Conservation (phyloP, 1,139 yeast species). For the Suhomyces terraborum region DNA sequence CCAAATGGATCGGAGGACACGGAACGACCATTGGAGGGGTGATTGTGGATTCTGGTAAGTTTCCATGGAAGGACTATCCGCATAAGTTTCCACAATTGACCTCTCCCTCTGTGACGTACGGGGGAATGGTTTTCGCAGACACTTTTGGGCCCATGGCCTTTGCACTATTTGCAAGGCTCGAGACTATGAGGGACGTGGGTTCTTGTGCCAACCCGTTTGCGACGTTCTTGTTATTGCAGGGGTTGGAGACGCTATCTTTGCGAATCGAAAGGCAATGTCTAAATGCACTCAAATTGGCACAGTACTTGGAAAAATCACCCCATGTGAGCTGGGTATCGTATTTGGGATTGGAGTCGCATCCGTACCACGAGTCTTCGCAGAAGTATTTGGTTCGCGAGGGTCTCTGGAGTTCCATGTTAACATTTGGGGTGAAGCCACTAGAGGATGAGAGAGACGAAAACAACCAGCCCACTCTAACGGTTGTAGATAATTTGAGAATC, state of each 20-base stretch:
- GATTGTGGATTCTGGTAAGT: conserved; percentile 71
- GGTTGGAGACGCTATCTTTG: conserved; percentile 76
- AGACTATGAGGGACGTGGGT: conserved; percentile 54
- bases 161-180: conserved; percentile 80
- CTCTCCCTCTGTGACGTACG: conserved; percentile 89
- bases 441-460: conserved; percentile 67
- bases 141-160: conserved; percentile 79
- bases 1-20: conserved; percentile 98
- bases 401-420: conserved; percentile 83
- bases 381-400: conserved; percentile 65
- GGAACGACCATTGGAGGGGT: conserved; percentile 69
- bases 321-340: conserved; percentile 86
- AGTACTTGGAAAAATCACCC: conserved; percentile 43
- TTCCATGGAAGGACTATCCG: conserved; percentile 86
- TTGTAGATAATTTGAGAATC: conserved; percentile 51
- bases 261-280: conserved; percentile 85
- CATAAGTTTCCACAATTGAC: conserved; percentile 89
- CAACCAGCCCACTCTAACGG: conserved; percentile 53
- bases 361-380: conserved; percentile 49
- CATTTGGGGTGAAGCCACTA: conserved; percentile 84
- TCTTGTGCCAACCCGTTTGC: conserved; percentile 78
- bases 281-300: not conserved
- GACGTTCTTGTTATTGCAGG: conserved; percentile 81
- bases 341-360: conserved; percentile 84
- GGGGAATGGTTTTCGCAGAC: conserved; percentile 80